Evolutionary conservation across 2,329 filamentous ascomycete genomes (phyloP).

Genomic region (Purpureocillium takamizusanense): DNA sequence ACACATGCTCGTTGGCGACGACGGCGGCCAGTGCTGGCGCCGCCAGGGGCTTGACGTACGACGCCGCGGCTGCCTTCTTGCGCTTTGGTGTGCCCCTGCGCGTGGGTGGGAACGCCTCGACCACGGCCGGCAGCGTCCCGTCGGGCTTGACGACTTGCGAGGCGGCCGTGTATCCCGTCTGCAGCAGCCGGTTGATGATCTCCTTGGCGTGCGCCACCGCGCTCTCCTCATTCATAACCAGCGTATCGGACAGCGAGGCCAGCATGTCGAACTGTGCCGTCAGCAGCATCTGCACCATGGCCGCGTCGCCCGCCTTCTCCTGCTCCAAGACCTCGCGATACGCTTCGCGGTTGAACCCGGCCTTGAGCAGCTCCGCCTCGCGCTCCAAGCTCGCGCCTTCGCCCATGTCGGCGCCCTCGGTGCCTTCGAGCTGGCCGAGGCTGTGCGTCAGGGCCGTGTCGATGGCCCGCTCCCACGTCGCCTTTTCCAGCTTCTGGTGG

Average conservation of each 20-base stretch:
- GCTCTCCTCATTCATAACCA: slow-evolving; percentile 73
- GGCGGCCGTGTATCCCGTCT: slow-evolving; percentile 63
- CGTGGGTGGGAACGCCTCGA: slow-evolving; percentile 61
- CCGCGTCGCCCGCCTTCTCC: slow-evolving; percentile 71
- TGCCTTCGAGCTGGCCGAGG: slow-evolving; percentile 65
- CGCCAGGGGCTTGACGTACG: slow-evolving; percentile 33
- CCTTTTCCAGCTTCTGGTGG: slow-evolving; percentile 72
- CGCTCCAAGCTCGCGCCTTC: slow-evolving; percentile 66
- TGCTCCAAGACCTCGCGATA: slow-evolving; percentile 71
- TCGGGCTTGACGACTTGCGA: slow-evolving; percentile 89
- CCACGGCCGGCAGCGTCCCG: slow-evolving; percentile 44
- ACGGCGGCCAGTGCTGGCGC: slow-evolving; percentile 30
- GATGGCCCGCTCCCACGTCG: slow-evolving; percentile 78
- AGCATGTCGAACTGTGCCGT: slow-evolving; percentile 90
- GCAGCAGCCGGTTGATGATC: slow-evolving; percentile 69
- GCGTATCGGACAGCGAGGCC: slow-evolving; percentile 70
- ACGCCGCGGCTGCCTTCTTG: slow-evolving; percentile 38
- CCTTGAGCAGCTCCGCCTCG: slow-evolving; percentile 80
- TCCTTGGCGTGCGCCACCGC: slow-evolving; percentile 72
- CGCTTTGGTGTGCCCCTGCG: slow-evolving; percentile 71
- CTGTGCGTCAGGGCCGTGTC: slow-evolving; percentile 84
- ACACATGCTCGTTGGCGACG: slow-evolving; percentile 18
- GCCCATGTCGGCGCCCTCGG: slow-evolving; percentile 32
- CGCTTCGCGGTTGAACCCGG: slow-evolving; percentile 72
- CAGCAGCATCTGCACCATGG: slow-evolving; percentile 72